Base-by-base conservation (phyloP, 2,329 filamentous ascomycete genomes). In the Penicillium griseofulvum region DNA sequence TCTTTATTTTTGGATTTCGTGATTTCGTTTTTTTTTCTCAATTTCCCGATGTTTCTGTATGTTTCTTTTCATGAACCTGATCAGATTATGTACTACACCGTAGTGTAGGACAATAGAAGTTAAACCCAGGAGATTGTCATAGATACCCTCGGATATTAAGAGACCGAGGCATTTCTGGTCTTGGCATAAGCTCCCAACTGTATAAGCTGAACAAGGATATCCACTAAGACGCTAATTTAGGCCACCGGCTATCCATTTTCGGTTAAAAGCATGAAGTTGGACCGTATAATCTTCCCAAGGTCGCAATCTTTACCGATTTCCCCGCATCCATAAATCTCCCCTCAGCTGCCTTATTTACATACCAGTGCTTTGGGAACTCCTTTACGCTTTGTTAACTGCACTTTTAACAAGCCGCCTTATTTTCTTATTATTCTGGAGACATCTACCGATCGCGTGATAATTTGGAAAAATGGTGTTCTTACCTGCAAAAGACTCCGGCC, bases 381-480 rank as follows among this genome's bases (percentile, higher is more conserved):
- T 16, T 24, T 17, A 10, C 4, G 2, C 4, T 9, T 36, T 36
- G 51, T 44, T 53, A 49, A 49, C 16, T 10, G 4, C n/a, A 5
- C 37, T 12, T 9, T 8, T 29, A 16, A 28, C 29, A 41, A 49
- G 44, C 44, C 46, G 14, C 43, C 10, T 28, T 26, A 4, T 4
- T 22, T 37, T 11, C 26, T 12, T 38, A 16, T 12, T 38, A 16
- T 16, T 24, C 31, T 14, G 31, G 33, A 33, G 17, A 34, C 12
- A 8, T 36, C n/a, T 43, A 34, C 37, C 34, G 31, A 49, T 37
- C 17, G 14, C 17, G 3, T 7, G 38, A 38, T 24, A 29, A 19
- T 10, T 31, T 29, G 10, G 43, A 22, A 51, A 31, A 45, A 81
- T 81, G 78, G 76, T 79, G 7, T 81, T 80, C 65, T 65, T 68